Evolutionary conservation across 768 basidiomycete genomes (phyloP), one percentile per base, ranked within the genome.

Genomic region (Tremella mesenterica): DNA sequence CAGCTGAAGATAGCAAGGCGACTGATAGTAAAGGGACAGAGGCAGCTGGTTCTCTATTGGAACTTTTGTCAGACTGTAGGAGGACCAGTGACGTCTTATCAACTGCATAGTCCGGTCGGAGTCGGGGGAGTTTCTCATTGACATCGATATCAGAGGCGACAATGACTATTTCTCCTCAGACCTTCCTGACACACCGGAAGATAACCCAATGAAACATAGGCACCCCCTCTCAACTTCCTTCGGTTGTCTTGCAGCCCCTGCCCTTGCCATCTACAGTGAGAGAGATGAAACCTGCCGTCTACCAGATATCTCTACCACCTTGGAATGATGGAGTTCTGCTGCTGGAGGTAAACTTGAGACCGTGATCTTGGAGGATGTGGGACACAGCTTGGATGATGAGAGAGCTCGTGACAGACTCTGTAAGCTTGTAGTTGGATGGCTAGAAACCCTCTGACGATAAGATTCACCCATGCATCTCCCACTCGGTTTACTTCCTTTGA

Each of bases 151-250:
- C 18, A 72, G 71, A 7, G 71, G 71, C 16, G 65, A 71, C 43
- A 69, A 73, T 51, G 71, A 73, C 44, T 71, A 64, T 52, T 73
- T 73, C 59, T 69, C 67, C n/a, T 52, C 57, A 2, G 67, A 71
- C 44, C 43, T 73, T 21, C 65, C 67, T 14, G 5, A 38, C 9
- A 20, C 54, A 23, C 49, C 54, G 10, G 21, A 57, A 23, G 48
- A 53, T 12, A 36, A 53, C 39, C n/a, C n/a, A n/a, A 38, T 29
- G 12, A 14, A 7, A 28, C 60, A 57, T 51, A 51, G 52, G 16
- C 71, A 69, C 30, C 65, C 71, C 23, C 62, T 73, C 5, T 65
- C 62, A 9, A 44, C 56, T 25, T 65, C 69, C 2, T 73, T 73
- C 48, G 69, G 67, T 13, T 52, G 43, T 31, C 54, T 73, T 20